Evolutionary conservation across 768 basidiomycete species (phyloP).

Genomic region (Suillus plorans): DNA sequence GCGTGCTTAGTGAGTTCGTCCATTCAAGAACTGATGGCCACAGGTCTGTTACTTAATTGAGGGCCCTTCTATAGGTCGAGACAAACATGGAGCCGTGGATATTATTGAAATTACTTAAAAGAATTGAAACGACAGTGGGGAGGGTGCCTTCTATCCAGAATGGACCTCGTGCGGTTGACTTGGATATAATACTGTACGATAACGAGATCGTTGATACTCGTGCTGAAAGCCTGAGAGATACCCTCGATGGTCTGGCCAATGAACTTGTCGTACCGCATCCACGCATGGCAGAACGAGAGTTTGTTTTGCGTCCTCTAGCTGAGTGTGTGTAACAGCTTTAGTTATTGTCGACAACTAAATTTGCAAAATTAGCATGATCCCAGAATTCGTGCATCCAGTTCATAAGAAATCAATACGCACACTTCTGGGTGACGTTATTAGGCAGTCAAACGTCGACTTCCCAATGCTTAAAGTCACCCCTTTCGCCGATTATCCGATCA

Average conservation of each 20-base stretch:
- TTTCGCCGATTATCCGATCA: constrained; percentile 57
- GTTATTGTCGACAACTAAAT: constrained; percentile 1
- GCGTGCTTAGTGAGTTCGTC: constrained; percentile 74
- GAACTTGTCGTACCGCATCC: constrained; percentile 87
- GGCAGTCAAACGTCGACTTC: constrained; percentile 30
- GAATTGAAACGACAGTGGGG: constrained; percentile 73
- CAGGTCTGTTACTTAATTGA: not conserved
- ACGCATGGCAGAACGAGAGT: constrained; percentile 80
- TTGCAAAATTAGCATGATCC: constrained; percentile 64
- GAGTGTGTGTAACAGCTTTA: constrained; percentile 58
- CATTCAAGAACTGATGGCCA: not conserved
- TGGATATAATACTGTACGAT: constrained; percentile 85
- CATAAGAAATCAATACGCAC: constrained; percentile 44
- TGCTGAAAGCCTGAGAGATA: constrained; percentile 32
- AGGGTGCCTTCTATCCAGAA: constrained; percentile 76
- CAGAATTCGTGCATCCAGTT: constrained; percentile 66
- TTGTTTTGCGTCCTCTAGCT: constrained; percentile 82
- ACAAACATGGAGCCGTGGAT: constrained; percentile 62
- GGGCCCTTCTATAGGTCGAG: constrained; percentile 61
- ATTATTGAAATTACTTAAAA: constrained; percentile 67
- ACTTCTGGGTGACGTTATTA: constrained; percentile 44
- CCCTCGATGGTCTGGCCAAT: constrained; percentile 53
- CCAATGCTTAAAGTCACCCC: constrained; percentile 75
- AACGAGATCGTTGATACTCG: constrained; percentile 58
- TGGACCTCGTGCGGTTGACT: constrained; percentile 87